Evolutionary conservation across 495 filamentous ascomycete genomes (phyloP), one percentile per base, ranked within the genome.

Genomic region (Tuber borchii): DNA sequence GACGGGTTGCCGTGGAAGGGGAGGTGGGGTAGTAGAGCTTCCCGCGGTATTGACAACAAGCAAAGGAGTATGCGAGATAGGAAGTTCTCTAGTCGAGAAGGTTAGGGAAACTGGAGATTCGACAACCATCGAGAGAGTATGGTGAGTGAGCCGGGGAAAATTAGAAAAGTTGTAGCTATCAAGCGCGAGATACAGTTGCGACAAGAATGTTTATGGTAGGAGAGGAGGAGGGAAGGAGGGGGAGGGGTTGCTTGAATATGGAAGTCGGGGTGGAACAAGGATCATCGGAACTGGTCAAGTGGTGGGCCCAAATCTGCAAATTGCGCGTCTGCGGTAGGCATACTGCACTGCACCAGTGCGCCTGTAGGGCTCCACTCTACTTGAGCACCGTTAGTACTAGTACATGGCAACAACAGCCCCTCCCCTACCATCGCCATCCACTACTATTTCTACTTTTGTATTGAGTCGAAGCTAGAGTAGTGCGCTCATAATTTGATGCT

Each of bases 1-100:
- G 2, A 46, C 51, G 34, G 72, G 72, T n/a, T 78, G 76, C 26
- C 78, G 77, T 1, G 45, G 17, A 3, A 31, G 74, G 0, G 74
- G 22, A 7, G 56, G 51, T 61, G 51, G 51, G 51, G 51, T 61
- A 61, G n/a, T 61, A 26, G 51, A 61, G n/a, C 51, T 61, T 61
- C 51, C 51, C n/a, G 51, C 51, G n/a, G 9, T 61, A 61, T 61
- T 26, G 51, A 61, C 51, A 26, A 56, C 8, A 61, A 31, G 51
- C n/a, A 14, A 22, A 61, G 51, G n/a, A 31, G 51, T n/a, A 4
- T 61, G 51, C 22, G n/a, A n/a, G 56, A 31, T 31, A 34, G 26
- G 56, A 19, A 65, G 56, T 7, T 65, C 56, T 31, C 14, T 65
- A 65, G 34, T 17, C 31, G 56, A 65, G 34, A 65, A 65, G 56